phyloP scores from a whole-genome alignment of 495 filamentous ascomycete species.

The Neurospora sp. region DNA sequence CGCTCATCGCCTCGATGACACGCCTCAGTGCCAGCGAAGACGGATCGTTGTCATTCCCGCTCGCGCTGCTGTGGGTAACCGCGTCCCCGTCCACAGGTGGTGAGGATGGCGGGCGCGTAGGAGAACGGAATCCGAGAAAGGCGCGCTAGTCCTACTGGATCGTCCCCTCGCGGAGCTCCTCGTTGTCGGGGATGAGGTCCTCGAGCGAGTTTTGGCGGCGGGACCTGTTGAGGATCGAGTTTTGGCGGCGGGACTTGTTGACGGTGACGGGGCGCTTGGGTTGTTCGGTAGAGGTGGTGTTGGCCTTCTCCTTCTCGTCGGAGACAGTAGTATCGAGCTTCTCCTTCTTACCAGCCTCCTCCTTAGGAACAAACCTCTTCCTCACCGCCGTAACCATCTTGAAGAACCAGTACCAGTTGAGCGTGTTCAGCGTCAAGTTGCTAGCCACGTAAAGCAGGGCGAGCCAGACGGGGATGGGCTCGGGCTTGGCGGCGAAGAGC shows the following conservation, averaged over 20 bases:
- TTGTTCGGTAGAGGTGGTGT: not conserved
- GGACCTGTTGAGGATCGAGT: constrained; percentile 6
- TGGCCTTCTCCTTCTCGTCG: not conserved
- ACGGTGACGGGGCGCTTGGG: constrained; percentile 1
- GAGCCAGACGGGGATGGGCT: constrained; percentile 68
- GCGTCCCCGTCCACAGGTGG: not conserved
- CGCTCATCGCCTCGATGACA: not conserved
- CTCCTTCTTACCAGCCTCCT: constrained; percentile 19
- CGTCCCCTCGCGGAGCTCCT: constrained; percentile 23
- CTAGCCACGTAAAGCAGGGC: constrained; percentile 62
- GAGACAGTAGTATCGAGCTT: not conserved
- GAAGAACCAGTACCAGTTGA: constrained; percentile 95
- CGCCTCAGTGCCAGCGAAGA: not conserved
- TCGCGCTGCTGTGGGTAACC: not conserved
- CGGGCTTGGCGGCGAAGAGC: constrained; percentile 33
- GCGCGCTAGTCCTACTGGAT: constrained; percentile 15
- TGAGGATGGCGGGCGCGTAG: not conserved
- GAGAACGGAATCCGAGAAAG: not conserved
- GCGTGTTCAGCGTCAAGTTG: constrained; percentile 70
- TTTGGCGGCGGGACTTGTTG: constrained; percentile 3
- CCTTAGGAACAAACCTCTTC: constrained; percentile 67
- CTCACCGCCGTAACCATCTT: constrained; percentile 91
- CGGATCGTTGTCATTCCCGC: not conserved
- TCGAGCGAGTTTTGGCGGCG: constrained; percentile 15
- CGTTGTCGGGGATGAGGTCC: constrained; percentile 24